These are phyloP conservation scores for Ascochyta fabae DNA, from an alignment of 2,329 filamentous ascomycete genomes.

Conservation along the genomic window DNA sequence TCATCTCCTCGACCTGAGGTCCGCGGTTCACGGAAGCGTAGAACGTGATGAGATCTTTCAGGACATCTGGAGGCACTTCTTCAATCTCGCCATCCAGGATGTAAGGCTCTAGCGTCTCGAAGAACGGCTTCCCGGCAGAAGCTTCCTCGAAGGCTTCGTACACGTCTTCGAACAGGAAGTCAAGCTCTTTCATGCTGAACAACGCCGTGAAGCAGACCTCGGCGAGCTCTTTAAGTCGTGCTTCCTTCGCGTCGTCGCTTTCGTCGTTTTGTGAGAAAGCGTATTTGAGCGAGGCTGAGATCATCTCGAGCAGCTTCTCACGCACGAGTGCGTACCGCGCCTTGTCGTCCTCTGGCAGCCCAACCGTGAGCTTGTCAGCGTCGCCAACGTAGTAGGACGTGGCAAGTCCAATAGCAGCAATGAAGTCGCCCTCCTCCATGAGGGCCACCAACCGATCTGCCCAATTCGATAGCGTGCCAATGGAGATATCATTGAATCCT, in stretches of 20 bases:
- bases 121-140: conserved; percentile 74
- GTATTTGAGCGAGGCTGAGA: conserved; percentile 88
- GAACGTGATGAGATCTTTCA: conserved; percentile 84
- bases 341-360: conserved; percentile 81
- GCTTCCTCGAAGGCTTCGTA: conserved; percentile 89
- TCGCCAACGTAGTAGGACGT: conserved; percentile 91
- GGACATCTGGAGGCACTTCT: conserved; percentile 77
- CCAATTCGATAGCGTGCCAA: conserved; percentile 95
- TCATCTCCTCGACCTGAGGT: conserved; percentile 85
- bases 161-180: conserved; percentile 89
- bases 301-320: conserved; percentile 91
- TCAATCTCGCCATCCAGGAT: conserved; percentile 80
- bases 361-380: conserved; percentile 92
- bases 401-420: conserved; percentile 86
- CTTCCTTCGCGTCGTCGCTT: conserved; percentile 57
- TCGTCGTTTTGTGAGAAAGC: conserved; percentile 72
- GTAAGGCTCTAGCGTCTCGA: conserved; percentile 87
- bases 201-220: conserved; percentile 85
- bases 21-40: conserved; percentile 79
- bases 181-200: conserved; percentile 74
- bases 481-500: conserved; percentile 90
- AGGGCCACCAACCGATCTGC: conserved; percentile 89
- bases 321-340: conserved; percentile 81
- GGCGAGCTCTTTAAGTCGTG: conserved; percentile 76
- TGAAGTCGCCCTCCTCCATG: conserved; percentile 97